A percentile compares a stretch with the other conserved stretches of the same genome.
Conservation (phyloP, 164 flowering plant species). For the Hamamelis virginiana region DNA sequence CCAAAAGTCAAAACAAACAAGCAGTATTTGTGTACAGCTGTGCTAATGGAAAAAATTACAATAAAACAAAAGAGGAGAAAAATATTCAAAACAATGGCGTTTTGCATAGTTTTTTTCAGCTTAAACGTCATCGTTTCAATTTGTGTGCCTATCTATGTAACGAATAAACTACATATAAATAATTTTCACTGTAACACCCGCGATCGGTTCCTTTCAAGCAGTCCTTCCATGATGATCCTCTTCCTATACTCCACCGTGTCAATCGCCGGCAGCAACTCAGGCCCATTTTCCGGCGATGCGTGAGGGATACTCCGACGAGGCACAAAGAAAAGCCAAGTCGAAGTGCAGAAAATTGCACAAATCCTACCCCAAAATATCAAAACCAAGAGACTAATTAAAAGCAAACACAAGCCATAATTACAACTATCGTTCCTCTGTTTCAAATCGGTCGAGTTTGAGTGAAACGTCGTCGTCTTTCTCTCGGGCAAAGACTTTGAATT, state of each 20-base stretch:
- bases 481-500: background rate
- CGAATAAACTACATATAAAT: too few species aligned
- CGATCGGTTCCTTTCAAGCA: slow-evolving; percentile 22
- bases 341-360: slow-evolving; percentile 34
- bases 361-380: slow-evolving; percentile 37
- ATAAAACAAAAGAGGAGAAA: background rate
- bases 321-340: slow-evolving; percentile 25
- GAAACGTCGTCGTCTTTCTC: background rate
- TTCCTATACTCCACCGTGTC: slow-evolving; percentile 28
- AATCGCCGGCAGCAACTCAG: background rate
- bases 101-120: background rate
- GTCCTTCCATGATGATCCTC: slow-evolving; percentile 36
- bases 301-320: background rate
- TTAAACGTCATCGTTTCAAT: background rate
- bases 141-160: too few species aligned
- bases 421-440: background rate
- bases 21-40: too few species aligned
- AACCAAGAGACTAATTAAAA: slow-evolving; percentile 26
- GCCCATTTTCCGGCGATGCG: background rate
- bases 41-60: background rate
- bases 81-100: background rate
- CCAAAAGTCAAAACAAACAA: too few species aligned
- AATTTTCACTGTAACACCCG: background rate
- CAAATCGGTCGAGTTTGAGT: background rate
- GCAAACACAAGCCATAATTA: slow-evolving; percentile 4